phyloP scores from a whole-genome alignment of 164 flowering plant species.

The Saururus chinensis region DNA sequence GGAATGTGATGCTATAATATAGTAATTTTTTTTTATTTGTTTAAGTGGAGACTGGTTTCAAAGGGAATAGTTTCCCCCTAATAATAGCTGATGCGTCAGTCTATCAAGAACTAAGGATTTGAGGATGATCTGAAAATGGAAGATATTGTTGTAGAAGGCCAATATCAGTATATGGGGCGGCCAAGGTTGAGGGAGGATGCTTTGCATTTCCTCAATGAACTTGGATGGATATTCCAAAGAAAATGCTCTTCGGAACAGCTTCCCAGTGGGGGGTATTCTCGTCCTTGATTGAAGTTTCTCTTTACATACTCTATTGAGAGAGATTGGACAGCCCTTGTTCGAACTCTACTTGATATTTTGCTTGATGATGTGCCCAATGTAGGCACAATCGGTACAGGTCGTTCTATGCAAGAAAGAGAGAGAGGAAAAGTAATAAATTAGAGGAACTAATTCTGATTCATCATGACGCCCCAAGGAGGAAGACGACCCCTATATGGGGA shows the following conservation, averaged over 20 bases:
- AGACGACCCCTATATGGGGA: too few species aligned
- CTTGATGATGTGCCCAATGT: too few species aligned
- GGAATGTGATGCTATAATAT: background rate
- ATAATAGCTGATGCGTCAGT: conserved; percentile 68
- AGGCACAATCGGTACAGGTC: too few species aligned
- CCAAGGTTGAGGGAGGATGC: conserved; percentile 52
- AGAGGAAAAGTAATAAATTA: too few species aligned
- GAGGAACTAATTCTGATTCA: too few species aligned
- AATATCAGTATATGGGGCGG: conserved; percentile 17
- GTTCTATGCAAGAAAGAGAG: too few species aligned
- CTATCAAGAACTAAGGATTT: conserved; percentile 61
- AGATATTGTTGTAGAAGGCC: conserved; percentile 27
- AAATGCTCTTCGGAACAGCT: conserved; percentile 16
- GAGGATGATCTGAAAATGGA: conserved; percentile 20
- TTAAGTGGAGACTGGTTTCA: conserved; percentile 84
- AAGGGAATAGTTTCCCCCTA: conserved; percentile 74
- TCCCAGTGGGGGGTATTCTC: conserved; percentile 29
- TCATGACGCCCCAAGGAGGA: too few species aligned
- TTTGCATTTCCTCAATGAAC: conserved; percentile 78
- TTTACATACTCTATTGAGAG: conserved; percentile 64
- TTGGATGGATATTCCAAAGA: conserved; percentile 89
- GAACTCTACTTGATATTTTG: conserved; percentile 51
- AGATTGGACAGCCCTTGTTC: conserved; percentile 57
- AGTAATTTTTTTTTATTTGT: background rate
- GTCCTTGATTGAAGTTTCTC: conserved; percentile 52